Percentiles rank a stretch among this genome's conserved stretches.
Evolutionary conservation across 108 stramenopile species (phyloP).

Genomic region (Schizochytrium sp.): DNA sequence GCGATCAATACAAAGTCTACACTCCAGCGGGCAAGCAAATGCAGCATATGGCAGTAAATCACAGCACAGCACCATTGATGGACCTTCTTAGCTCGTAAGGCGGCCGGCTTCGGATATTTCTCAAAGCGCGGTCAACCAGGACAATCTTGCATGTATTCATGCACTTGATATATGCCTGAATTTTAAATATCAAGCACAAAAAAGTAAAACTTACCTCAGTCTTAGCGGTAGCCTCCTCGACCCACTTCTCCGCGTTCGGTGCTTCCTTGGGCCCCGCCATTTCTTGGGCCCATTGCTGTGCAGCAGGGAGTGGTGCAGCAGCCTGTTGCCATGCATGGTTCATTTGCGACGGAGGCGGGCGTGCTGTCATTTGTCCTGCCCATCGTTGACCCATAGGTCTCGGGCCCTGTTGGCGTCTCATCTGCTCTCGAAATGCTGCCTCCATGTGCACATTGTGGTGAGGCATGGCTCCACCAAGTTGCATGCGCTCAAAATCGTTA

Average conservation of each 20-base stretch:
- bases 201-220: slow-evolving; percentile 36
- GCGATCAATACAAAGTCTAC: too few species aligned
- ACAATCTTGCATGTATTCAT: too few species aligned
- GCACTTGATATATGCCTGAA: too few species aligned
- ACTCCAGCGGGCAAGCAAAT: too few species aligned
- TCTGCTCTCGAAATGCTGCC: slow-evolving; percentile 30
- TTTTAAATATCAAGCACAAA: background rate
- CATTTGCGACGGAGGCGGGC: slow-evolving; percentile 53
- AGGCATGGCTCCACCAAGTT: slow-evolving; percentile 51
- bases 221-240: slow-evolving; percentile 51
- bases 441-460: slow-evolving; percentile 46
- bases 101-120: too few species aligned
- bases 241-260: slow-evolving; percentile 55
- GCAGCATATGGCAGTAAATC: too few species aligned
- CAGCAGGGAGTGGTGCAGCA: slow-evolving; percentile 18
- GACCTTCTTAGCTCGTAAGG: too few species aligned
- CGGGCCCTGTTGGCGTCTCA: slow-evolving; percentile 39
- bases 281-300: slow-evolving; percentile 57
- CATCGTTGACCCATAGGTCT: slow-evolving; percentile 49
- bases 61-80: too few species aligned
- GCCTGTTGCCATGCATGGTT: slow-evolving; percentile 55
- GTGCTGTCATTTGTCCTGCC: slow-evolving; percentile 50
- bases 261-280: slow-evolving; percentile 58
- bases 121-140: too few species aligned
- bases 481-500: slow-evolving; percentile 59